phyloP scores from a whole-genome alignment of 2,329 filamentous ascomycete genomes.

The Leptographium galeiforme region DNA sequence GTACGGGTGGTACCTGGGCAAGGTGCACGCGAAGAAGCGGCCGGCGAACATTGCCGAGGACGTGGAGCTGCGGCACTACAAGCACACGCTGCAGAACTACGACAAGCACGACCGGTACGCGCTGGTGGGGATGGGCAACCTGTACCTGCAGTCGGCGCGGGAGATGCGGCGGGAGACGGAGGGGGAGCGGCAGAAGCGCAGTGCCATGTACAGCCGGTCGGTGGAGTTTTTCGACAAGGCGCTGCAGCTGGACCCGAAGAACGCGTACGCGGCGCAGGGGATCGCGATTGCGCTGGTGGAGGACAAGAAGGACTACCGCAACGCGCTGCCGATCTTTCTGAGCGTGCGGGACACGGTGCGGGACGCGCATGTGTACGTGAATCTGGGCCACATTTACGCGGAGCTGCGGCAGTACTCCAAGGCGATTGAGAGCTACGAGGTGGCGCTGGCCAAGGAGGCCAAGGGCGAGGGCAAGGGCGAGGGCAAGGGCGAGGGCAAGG shows the following conservation, averaged over 20 bases:
- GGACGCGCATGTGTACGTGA: slow-evolving; percentile 79
- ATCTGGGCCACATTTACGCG: slow-evolving; percentile 83
- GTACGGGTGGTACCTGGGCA: slow-evolving; percentile 91
- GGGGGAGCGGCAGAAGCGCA: slow-evolving; percentile 78
- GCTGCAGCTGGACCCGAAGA: slow-evolving; percentile 83
- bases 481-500: slow-evolving; percentile 30
- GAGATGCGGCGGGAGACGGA: slow-evolving; percentile 92
- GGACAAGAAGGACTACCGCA: slow-evolving; percentile 78
- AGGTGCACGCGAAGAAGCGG: slow-evolving; percentile 64
- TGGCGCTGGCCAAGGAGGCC: slow-evolving; percentile 65
- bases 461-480: slow-evolving; percentile 58
- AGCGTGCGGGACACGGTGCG: slow-evolving; percentile 84
- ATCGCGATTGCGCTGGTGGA: slow-evolving; percentile 89
- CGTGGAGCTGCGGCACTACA: slow-evolving; percentile 85
- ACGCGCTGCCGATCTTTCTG: slow-evolving; percentile 74
- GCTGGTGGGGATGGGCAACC: slow-evolving; percentile 90
- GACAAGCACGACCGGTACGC: slow-evolving; percentile 99
- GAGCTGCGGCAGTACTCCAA: slow-evolving; percentile 84
- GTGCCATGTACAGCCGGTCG: slow-evolving; percentile 74
- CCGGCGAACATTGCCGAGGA: slow-evolving; percentile 74
- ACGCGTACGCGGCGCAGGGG: slow-evolving; percentile 91
- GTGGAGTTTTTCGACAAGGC: slow-evolving; percentile 99
- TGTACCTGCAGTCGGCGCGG: slow-evolving; percentile 72
- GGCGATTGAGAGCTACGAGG: slow-evolving; percentile 90
- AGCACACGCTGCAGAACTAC: slow-evolving; percentile 83